A percentile compares a stretch with the other conserved stretches of the same genome.
These are phyloP conservation scores for Colletotrichum sp. DNA, from an alignment of 2,329 filamentous ascomycete genomes.

Conservation along the genomic window DNA sequence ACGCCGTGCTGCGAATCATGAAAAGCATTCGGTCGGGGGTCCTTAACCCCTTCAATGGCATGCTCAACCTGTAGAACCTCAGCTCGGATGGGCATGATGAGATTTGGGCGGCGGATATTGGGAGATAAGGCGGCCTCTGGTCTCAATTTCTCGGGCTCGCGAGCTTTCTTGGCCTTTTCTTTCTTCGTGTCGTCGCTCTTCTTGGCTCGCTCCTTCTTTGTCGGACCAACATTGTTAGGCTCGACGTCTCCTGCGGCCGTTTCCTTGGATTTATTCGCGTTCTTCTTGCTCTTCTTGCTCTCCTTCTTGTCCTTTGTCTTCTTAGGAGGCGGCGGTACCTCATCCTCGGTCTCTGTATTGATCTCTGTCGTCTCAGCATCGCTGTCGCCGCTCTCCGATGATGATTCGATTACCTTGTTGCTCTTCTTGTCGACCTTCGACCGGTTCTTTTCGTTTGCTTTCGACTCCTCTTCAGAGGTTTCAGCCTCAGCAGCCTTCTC, in stretches of 20 bases:
- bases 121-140: conserved; percentile 29
- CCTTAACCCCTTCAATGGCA: conserved; percentile 54
- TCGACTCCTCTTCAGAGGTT: conserved; percentile 2
- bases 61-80: conserved; percentile 61
- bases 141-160: conserved; percentile 24
- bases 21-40: conserved; percentile 65
- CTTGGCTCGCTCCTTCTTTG: neutral
- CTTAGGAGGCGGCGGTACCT: neutral
- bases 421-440: conserved; percentile 13
- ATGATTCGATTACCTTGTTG: conserved; percentile 14
- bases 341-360: conserved; percentile 26
- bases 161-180: conserved; percentile 18
- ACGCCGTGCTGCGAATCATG: conserved; percentile 58
- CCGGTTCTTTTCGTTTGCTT: conserved; percentile 14
- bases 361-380: conserved; percentile 25
- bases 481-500: neutral
- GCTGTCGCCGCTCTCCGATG: conserved; percentile 21
- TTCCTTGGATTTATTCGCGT: conserved; percentile 13
- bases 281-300: conserved; percentile 18
- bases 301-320: conserved; percentile 21
- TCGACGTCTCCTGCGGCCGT: neutral
- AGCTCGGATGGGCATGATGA: conserved; percentile 52
- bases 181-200: neutral
- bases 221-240: conserved; percentile 9
- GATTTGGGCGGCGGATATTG: conserved; percentile 43